Conservation (phyloP, 306 rosid genomes). For the Cucurbita moschata region DNA sequence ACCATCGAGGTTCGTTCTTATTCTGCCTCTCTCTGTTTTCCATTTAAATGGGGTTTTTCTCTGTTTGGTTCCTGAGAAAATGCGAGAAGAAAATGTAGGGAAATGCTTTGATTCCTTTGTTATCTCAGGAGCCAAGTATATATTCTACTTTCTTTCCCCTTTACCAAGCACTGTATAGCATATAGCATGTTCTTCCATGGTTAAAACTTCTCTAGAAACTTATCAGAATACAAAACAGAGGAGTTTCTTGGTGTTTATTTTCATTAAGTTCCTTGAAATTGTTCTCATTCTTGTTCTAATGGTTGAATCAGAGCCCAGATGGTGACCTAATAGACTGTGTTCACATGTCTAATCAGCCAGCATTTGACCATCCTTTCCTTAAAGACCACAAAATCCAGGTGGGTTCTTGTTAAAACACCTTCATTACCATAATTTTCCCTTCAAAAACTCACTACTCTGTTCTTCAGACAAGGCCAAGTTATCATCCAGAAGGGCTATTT, state of each 20-base stretch:
- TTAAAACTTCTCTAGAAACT: background rate
- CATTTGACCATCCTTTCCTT: conserved; percentile 92
- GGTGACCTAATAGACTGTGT: conserved; percentile 90
- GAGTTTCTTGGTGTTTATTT: background rate
- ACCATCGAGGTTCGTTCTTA: conserved; percentile 49
- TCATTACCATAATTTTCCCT: background rate
- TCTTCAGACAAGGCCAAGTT: conserved; percentile 66
- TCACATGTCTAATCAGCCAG: conserved; percentile 74
- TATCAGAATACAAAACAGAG: background rate
- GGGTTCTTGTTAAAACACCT: background rate
- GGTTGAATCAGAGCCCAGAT: conserved; percentile 79
- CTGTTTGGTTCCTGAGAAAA: background rate
- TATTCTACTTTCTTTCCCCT: background rate
- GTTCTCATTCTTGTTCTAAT: background rate
- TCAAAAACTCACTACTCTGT: background rate
- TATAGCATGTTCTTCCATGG: too few relatives aligned
- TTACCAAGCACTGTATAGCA: background rate
- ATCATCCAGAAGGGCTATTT: conserved; percentile 78
- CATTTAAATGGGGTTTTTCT: background rate
- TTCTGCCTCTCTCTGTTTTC: conserved; percentile 3
- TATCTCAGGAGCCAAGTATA: background rate
- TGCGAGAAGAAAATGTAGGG: background rate
- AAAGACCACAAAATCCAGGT: conserved; percentile 74
- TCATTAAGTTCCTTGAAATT: background rate
- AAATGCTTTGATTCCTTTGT: background rate